Evolutionary conservation across 2,329 filamentous ascomycete genomes (phyloP).

Genomic region (Colletotrichum falcatum): DNA sequence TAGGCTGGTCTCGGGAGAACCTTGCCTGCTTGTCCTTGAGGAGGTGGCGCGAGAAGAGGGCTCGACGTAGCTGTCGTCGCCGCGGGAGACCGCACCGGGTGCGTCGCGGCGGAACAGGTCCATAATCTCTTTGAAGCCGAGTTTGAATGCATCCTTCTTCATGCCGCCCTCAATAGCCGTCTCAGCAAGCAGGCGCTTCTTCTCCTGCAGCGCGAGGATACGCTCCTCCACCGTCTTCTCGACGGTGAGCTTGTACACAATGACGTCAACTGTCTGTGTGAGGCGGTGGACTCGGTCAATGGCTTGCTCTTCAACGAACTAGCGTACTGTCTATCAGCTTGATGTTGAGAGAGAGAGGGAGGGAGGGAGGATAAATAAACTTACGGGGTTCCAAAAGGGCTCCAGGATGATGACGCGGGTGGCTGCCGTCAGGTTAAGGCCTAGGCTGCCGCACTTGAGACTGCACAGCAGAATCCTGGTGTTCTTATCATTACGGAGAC

Average conservation of each 20-base stretch:
- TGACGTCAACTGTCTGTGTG: constrained; percentile 93
- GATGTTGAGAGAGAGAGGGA: neutral
- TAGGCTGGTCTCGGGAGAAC: constrained; percentile 27
- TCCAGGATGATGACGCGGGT: constrained; percentile 94
- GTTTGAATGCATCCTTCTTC: constrained; percentile 80
- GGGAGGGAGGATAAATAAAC: constrained; percentile 50
- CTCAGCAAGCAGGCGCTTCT: constrained; percentile 91
- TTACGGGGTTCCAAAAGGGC: constrained; percentile 96
- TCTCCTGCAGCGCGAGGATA: constrained; percentile 93
- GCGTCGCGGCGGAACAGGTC: constrained; percentile 73
- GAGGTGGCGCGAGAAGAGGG: constrained; percentile 17
- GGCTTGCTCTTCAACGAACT: constrained; percentile 98
- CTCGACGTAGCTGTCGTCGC: constrained; percentile 20
- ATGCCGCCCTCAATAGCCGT: constrained; percentile 87
- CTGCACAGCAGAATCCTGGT: constrained; percentile 91
- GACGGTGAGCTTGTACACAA: constrained; percentile 95
- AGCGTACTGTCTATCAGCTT: constrained; percentile 36
- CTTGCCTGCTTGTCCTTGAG: constrained; percentile 26
- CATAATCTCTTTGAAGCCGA: constrained; percentile 93
- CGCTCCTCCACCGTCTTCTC: constrained; percentile 89
- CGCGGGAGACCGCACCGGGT: neutral
- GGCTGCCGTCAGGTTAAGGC: constrained; percentile 93
- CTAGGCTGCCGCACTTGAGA: constrained; percentile 91
- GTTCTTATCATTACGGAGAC: constrained; percentile 77
- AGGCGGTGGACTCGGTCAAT: constrained; percentile 99